Conservation (phyloP, 352 stramenopile species). For the Blastocystis hominis region DNA sequence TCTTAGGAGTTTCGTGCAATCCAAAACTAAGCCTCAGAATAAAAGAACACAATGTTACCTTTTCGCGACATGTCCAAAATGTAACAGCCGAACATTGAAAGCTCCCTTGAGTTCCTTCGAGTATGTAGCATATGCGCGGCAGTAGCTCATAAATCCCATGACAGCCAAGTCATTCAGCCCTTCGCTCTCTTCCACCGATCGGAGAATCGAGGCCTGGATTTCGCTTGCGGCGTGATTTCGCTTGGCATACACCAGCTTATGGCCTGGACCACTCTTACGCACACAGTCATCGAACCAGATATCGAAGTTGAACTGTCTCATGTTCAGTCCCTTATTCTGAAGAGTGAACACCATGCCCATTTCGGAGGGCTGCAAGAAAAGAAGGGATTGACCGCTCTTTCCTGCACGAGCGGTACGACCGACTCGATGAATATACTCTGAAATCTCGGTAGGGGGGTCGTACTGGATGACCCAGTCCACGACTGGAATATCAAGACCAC, state of each 20-base stretch:
- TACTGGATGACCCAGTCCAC: slow-evolving; percentile 85
- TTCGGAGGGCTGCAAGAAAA: slow-evolving; percentile 93
- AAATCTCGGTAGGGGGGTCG: slow-evolving; percentile 75
- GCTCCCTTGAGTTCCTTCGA: slow-evolving; percentile 76
- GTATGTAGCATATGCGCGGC: slow-evolving; percentile 82
- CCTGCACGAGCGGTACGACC: slow-evolving; percentile 72
- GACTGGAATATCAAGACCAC: slow-evolving; percentile 73
- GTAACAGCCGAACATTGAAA: slow-evolving; percentile 80
- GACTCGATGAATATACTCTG: slow-evolving; percentile 75
- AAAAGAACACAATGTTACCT: slow-evolving; percentile 68
- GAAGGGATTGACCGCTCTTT: slow-evolving; percentile 76
- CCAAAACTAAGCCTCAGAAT: not conserved
- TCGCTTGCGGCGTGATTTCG: slow-evolving; percentile 50
- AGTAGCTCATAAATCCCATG: slow-evolving; percentile 80
- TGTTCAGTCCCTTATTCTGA: slow-evolving; percentile 72
- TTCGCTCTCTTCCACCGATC: not conserved
- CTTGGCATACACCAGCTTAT: slow-evolving; percentile 38
- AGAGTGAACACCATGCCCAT: slow-evolving; percentile 83
- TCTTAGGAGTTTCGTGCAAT: slow-evolving; percentile 2
- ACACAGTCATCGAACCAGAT: slow-evolving; percentile 49
- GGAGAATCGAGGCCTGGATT: slow-evolving; percentile 10
- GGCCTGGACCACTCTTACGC: not conserved
- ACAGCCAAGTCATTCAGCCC: slow-evolving; percentile 73
- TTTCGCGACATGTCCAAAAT: slow-evolving; percentile 84
- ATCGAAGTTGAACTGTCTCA: slow-evolving; percentile 67